These are phyloP conservation scores for Daldinia loculata DNA, from an alignment of 495 filamentous ascomycete species.

Conservation along the genomic window DNA sequence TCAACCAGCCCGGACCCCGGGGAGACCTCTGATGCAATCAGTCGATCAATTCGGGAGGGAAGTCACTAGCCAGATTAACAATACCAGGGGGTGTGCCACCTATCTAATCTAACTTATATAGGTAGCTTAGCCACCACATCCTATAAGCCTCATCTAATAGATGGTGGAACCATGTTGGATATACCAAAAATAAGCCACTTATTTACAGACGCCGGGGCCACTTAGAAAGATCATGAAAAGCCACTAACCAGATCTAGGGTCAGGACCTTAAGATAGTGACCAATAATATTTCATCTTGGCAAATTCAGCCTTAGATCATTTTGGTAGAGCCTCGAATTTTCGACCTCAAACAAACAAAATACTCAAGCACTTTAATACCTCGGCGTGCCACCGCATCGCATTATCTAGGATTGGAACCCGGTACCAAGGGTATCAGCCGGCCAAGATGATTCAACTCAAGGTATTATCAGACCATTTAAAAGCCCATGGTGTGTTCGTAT, in stretches of 20 bases:
- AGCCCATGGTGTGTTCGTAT: constrained; percentile 23
- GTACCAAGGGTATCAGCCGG: constrained; percentile 40
- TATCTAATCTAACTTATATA: not conserved
- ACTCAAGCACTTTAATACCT: not conserved
- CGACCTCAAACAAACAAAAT: constrained; percentile 24
- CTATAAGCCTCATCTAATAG: constrained; percentile 9
- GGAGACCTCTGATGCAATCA: constrained; percentile 38
- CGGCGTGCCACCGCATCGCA: constrained; percentile 13
- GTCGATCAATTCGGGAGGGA: constrained; percentile 32
- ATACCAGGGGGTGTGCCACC: not conserved
- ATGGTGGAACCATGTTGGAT: not conserved
- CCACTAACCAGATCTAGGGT: constrained; percentile 8
- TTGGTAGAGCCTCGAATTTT: constrained; percentile 40
- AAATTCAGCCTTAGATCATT: constrained; percentile 31
- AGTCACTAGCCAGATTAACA: constrained; percentile 1
- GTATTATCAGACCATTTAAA: constrained; percentile 52
- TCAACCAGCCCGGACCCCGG: not conserved
- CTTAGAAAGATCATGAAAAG: not conserved
- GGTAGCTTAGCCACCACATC: constrained; percentile 30
- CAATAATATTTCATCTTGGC: constrained; percentile 25
- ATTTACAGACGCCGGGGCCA: not conserved
- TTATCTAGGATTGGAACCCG: constrained; percentile 30
- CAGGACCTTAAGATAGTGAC: not conserved
- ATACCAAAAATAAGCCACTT: not conserved
- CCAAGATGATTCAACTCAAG: constrained; percentile 98